phyloP scores from a whole-genome alignment of 331 rosid genomes.

The Ulmus americana region DNA sequence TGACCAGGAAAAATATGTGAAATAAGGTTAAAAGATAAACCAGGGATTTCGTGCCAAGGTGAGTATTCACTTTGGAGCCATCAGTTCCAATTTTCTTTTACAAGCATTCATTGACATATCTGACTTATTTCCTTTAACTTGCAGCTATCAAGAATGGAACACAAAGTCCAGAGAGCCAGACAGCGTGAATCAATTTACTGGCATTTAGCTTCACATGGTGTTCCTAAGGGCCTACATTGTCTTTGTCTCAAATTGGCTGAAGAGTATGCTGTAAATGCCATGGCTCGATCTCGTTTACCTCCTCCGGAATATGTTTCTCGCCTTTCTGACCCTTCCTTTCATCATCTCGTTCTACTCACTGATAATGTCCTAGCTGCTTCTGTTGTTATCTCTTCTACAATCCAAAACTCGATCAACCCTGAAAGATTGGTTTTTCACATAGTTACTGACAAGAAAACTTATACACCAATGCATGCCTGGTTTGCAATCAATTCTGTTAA shows the following conservation, averaged over 20 bases:
- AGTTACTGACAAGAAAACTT: constrained; percentile 82
- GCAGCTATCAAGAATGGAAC: constrained; percentile 79
- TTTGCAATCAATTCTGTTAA: constrained; percentile 63
- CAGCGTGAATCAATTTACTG: constrained; percentile 72
- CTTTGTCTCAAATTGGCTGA: constrained; percentile 81
- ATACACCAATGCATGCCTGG: constrained; percentile 91
- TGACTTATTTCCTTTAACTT: constrained; percentile 20
- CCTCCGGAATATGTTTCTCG: constrained; percentile 67
- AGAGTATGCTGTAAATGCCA: constrained; percentile 75
- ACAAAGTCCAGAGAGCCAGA: constrained; percentile 59
- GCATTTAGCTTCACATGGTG: constrained; percentile 88
- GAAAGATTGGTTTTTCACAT: constrained; percentile 71
- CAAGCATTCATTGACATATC: background rate
- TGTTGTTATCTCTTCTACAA: constrained; percentile 64
- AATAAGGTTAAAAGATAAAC: background rate
- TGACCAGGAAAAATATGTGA: too few species aligned
- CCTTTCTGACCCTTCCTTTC: constrained; percentile 62
- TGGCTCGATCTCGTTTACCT: constrained; percentile 81
- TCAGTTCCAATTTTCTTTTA: background rate
- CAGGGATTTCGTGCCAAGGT: background rate
- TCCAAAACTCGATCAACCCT: constrained; percentile 60
- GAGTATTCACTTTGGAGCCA: background rate
- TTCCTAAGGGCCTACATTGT: constrained; percentile 76
- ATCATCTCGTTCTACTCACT: constrained; percentile 70
- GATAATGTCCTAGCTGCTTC: constrained; percentile 91